Percentiles rank a stretch among this genome's conserved stretches.
phyloP scores from a whole-genome alignment of 441 rosid species.

The Populus hybrid region DNA sequence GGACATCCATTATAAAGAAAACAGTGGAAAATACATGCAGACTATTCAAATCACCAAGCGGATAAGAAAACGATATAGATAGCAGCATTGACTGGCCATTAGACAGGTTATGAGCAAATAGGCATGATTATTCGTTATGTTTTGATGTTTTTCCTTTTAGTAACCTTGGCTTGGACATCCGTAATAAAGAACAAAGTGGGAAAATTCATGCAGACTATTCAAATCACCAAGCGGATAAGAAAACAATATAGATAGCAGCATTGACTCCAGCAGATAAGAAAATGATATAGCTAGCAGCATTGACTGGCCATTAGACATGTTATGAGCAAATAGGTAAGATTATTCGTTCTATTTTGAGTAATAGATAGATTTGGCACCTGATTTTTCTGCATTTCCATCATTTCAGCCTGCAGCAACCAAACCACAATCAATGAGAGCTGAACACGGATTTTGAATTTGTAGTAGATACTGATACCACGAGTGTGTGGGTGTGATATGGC shows the following conservation, averaged over 20 bases:
- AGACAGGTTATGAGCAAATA: neutral
- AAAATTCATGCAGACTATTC: neutral
- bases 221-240: neutral
- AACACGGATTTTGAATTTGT: neutral
- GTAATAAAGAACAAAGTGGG: neutral
- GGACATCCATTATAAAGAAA: neutral
- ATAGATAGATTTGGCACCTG: slow-evolving; percentile 46
- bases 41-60: neutral
- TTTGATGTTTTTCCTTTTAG: neutral
- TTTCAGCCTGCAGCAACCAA: slow-evolving; percentile 53
- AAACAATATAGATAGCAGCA: neutral
- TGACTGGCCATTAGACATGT: neutral
- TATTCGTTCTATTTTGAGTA: neutral
- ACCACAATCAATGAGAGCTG: slow-evolving; percentile 10
- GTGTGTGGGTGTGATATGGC: neutral
- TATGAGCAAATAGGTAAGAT: neutral
- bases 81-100: neutral
- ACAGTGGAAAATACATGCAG: neutral
- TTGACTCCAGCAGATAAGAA: neutral
- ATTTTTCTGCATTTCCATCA: slow-evolving; percentile 74
- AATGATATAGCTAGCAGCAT: neutral
- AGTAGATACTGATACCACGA: neutral
- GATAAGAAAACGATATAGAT: neutral
- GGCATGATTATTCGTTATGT: neutral
- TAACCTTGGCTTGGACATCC: neutral